Base-by-base conservation (phyloP, 768 basidiomycete species). In the Cystoderma amianthinum region DNA sequence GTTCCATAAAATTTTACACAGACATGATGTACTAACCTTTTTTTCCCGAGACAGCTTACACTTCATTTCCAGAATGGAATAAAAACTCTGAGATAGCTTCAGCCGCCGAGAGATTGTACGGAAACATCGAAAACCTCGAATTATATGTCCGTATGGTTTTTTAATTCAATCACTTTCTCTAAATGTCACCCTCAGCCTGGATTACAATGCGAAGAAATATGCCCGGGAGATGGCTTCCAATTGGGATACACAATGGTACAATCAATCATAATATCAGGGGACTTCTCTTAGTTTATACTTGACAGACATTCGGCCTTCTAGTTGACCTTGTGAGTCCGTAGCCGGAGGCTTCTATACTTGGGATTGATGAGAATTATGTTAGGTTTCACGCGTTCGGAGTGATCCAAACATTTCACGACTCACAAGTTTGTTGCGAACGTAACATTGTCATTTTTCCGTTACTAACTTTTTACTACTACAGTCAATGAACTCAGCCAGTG, bases 101-200 rank as follows among this genome's bases (percentile, higher is more conserved):
- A 2, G 46, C 54, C 2, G 58, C 60, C 4, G 42, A 48, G 17
- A 39, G 50, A 35, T 44, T 66, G 30, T 68, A 68, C 39, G 48
- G 49, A 10, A 44, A 57, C 32, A 58, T 64, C 33, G 57, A 66
- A 41, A 57, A 59, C 19, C 48, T 68, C 21, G 66, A 68, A 46
- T 50, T 67, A 20, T 67, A 66, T 43, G 55, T 60, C n/a, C 40
- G 55, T 43, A 21, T 38, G 16, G 2, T 20, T 2, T 22, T 13
- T 12, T 32, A 12, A 34, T 23, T 17, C 12, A 25, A 15, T 7
- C 32, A 22, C 11, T 5, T 21, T 17, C 21, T 32, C 16, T 5
- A 32, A 9, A 24, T 30, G 7, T 21, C 11, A 17, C 7, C 18
- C 10, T 18, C 25, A 54, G 53, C 45, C 51, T 5, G 53, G 53